phyloP scores from a whole-genome alignment of 176 grass and related monocot species.

The Otatea glauca region DNA sequence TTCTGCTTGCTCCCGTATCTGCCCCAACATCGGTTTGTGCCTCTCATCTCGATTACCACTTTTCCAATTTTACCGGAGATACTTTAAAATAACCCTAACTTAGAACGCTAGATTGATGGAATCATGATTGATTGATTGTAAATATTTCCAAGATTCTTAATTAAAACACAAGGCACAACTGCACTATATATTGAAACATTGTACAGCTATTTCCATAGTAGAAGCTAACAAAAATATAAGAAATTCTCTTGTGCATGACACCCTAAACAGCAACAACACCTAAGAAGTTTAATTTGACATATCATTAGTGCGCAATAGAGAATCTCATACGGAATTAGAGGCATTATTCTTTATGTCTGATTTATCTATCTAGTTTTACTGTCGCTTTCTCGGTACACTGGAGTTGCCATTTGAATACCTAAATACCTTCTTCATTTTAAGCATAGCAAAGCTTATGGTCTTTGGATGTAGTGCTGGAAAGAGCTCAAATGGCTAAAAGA shows the following conservation, averaged over 20 bases:
- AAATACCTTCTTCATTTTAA: neutral
- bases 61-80: neutral
- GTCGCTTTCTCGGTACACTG: neutral
- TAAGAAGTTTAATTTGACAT: neutral
- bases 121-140: neutral
- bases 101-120: neutral
- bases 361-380: neutral
- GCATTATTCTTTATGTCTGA: neutral
- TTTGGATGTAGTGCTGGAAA: neutral
- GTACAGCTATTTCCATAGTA: neutral
- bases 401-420: neutral
- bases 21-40: neutral
- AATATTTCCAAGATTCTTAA: neutral
- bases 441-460: neutral
- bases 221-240: neutral
- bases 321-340: neutral
- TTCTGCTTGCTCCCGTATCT: too few species aligned
- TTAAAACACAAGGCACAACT: neutral
- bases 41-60: neutral
- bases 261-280: too few species aligned
- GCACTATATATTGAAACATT: too few species aligned
- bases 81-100: neutral
- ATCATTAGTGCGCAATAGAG: neutral
- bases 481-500: neutral
- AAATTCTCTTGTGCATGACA: too few species aligned